Evolutionary conservation across 768 basidiomycete genomes (phyloP).

Genomic region (Mycena albidolilacea): DNA sequence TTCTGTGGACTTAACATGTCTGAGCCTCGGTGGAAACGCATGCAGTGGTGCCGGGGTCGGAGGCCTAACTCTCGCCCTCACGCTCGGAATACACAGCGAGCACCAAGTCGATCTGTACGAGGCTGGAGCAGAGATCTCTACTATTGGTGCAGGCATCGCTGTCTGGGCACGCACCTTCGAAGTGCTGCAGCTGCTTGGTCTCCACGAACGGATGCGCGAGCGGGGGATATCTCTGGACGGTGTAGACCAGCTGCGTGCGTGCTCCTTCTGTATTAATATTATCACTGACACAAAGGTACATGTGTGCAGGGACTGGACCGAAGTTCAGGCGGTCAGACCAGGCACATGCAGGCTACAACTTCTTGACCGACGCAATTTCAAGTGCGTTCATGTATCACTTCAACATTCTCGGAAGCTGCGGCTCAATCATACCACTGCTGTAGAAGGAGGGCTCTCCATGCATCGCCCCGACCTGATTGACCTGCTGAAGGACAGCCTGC

Average conservation of each 20-base stretch:
- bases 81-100: slow-evolving; percentile 18
- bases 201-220: slow-evolving; percentile 19
- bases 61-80: slow-evolving; percentile 26
- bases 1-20: slow-evolving; percentile 19
- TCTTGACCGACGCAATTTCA: slow-evolving; percentile 24
- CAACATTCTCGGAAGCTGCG: slow-evolving; percentile 22
- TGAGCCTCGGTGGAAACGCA: slow-evolving; percentile 21
- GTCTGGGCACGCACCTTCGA: slow-evolving; percentile 26
- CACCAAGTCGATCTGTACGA: slow-evolving; percentile 29
- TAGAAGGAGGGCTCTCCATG: slow-evolving; percentile 28
- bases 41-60: slow-evolving; percentile 26
- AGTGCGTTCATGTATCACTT: slow-evolving; percentile 25
- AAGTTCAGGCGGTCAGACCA: slow-evolving; percentile 28
- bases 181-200: slow-evolving; percentile 26
- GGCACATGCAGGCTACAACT: slow-evolving; percentile 20
- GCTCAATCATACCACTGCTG: slow-evolving; percentile 17
- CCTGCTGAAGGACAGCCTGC: slow-evolving; percentile 25
- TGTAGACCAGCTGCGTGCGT: slow-evolving; percentile 25
- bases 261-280: slow-evolving; percentile 17
- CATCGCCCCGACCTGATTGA: slow-evolving; percentile 26
- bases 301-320: slow-evolving; percentile 25
- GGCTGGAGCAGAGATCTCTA: slow-evolving; percentile 26
- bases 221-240: slow-evolving; percentile 25
- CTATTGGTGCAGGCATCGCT: slow-evolving; percentile 23
- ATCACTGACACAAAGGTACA: slow-evolving; percentile 12